Evolutionary conservation across 1,284 basidiomycete species (phyloP).

Genomic region (Trichosporon faecale): DNA sequence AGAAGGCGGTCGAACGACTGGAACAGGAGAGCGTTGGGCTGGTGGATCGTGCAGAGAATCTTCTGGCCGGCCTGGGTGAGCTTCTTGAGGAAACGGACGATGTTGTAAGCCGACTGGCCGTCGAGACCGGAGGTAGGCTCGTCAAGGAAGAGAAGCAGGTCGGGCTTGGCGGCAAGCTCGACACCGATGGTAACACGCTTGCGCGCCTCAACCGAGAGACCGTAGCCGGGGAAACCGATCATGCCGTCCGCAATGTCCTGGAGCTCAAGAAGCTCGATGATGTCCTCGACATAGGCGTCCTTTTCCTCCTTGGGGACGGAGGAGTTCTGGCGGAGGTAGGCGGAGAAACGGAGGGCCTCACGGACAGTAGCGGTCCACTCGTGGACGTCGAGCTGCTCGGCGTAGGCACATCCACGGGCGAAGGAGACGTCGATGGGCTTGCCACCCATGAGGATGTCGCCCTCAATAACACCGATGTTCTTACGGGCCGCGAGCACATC

Average conservation of each 20-base stretch:
- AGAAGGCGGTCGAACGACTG: conserved; percentile 59
- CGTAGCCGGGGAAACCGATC: conserved; percentile 55
- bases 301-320: conserved; percentile 56
- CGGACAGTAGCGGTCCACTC: conserved; percentile 70
- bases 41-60: conserved; percentile 53
- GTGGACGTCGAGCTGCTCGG: conserved; percentile 66
- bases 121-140: conserved; percentile 60
- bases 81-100: conserved; percentile 52
- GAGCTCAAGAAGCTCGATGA: conserved; percentile 57
- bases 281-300: conserved; percentile 58
- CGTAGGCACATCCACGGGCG: conserved; percentile 59
- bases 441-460: conserved; percentile 57
- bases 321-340: conserved; percentile 59
- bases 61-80: conserved; percentile 69
- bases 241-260: conserved; percentile 57
- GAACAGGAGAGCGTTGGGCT: conserved; percentile 58
- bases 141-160: conserved; percentile 59
- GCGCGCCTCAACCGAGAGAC: conserved; percentile 57
- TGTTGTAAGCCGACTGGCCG: conserved; percentile 60
- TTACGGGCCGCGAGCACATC: conserved; percentile 59
- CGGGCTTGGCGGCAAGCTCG: conserved; percentile 61
- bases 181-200: conserved; percentile 63
- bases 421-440: conserved; percentile 53
- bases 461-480: conserved; percentile 56
- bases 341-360: conserved; percentile 60